These are phyloP conservation scores for Coccomyxa sp. DNA, from an alignment of 139 green algal genomes.

Conservation along the genomic window DNA sequence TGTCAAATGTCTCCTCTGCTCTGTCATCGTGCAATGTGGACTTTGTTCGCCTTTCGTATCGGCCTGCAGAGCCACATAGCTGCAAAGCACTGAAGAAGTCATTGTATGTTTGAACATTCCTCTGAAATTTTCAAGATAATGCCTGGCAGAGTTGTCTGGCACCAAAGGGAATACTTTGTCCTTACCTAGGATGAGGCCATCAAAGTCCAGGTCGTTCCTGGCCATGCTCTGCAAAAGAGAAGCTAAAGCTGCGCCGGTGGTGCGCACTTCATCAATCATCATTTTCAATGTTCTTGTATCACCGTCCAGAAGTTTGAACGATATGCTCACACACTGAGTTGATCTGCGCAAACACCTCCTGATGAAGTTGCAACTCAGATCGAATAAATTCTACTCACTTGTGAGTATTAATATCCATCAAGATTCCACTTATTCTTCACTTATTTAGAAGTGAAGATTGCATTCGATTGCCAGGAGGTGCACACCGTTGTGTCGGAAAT, in stretches of 20 bases:
- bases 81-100: background rate
- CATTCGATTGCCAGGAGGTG: too few species aligned
- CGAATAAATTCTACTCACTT: too few species aligned
- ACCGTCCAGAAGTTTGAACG: too few species aligned
- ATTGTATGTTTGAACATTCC: background rate
- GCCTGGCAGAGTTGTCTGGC: too few species aligned
- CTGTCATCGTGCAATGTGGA: background rate
- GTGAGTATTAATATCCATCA: too few species aligned
- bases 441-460: too few species aligned
- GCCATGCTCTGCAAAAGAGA: background rate
- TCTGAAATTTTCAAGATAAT: too few species aligned
- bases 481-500: too few species aligned
- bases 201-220: background rate
- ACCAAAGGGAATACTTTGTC: background rate
- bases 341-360: too few species aligned
- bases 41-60: background rate
- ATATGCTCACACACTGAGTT: too few species aligned
- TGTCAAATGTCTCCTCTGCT: background rate
- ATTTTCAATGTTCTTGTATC: background rate
- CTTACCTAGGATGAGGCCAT: conserved; percentile 5
- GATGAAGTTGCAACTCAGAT: too few species aligned
- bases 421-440: too few species aligned
- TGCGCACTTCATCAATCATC: background rate
- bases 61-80: background rate
- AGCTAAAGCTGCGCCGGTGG: background rate